A percentile compares a stretch with the other conserved stretches of the same genome.
Conservation (phyloP, 768 basidiomycete genomes). For the Roridomyces roridus region DNA sequence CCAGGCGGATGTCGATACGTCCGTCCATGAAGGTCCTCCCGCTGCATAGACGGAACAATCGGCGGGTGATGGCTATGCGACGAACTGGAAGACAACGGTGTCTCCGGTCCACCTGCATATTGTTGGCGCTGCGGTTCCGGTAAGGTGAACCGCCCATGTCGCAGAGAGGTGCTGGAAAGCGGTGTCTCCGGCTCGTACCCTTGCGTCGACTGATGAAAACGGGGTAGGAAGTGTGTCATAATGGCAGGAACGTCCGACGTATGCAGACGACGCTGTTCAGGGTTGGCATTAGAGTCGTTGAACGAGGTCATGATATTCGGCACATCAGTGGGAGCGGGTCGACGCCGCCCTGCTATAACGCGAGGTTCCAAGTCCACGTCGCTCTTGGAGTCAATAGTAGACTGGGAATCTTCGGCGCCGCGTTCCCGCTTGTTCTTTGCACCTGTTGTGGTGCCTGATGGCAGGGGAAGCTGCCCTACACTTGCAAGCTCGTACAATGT, state of each 20-base stretch:
- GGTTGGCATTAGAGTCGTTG: background rate
- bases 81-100: constrained; percentile 11
- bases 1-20: background rate
- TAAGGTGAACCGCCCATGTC: background rate
- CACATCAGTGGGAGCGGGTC: background rate
- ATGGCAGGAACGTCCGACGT: constrained; percentile 21
- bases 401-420: constrained; percentile 48
- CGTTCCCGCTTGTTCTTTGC: constrained; percentile 55
- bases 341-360: background rate
- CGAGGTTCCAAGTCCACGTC: too few relatives aligned
- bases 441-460: constrained; percentile 11
- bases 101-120: constrained; percentile 4
- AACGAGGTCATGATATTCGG: background rate
- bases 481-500: constrained; percentile 28
- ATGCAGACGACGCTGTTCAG: constrained; percentile 5
- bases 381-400: background rate
- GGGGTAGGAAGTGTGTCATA: constrained; percentile 18
- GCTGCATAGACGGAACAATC: constrained; percentile 7
- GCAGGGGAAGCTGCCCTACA: constrained; percentile 27
- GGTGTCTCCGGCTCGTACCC: constrained; percentile 6
- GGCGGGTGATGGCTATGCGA: background rate
- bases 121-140: background rate
- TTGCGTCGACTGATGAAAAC: constrained; percentile 1
- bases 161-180: constrained; percentile 5
- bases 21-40: background rate